phyloP scores from a whole-genome alignment of 2,329 filamentous ascomycete species.

The Stemphylium vesicarium region DNA sequence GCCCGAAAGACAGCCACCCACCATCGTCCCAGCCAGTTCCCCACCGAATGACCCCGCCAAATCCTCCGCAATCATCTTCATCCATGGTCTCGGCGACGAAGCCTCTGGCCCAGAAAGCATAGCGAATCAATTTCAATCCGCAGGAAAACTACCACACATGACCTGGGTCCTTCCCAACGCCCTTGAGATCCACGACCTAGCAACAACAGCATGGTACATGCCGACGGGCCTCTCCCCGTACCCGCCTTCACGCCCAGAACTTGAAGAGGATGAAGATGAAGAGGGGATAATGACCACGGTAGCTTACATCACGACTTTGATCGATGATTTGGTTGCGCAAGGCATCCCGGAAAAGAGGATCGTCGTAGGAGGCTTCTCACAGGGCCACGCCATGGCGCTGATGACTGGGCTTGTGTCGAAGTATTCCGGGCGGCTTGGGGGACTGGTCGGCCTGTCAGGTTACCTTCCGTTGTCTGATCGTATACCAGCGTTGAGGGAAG shows the following conservation, averaged over 20 bases:
- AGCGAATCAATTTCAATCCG: slow-evolving; percentile 56
- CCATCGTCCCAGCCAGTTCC: slow-evolving; percentile 46
- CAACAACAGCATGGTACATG: slow-evolving; percentile 56
- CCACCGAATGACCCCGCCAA: slow-evolving; percentile 45
- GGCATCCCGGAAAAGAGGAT: slow-evolving; percentile 54
- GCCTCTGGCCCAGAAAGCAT: slow-evolving; percentile 54
- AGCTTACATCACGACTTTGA: slow-evolving; percentile 50
- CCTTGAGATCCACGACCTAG: slow-evolving; percentile 54
- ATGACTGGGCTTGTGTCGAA: slow-evolving; percentile 52
- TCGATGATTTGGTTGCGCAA: slow-evolving; percentile 51
- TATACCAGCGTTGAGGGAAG: slow-evolving; percentile 49
- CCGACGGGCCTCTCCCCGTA: slow-evolving; percentile 51
- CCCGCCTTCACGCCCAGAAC: slow-evolving; percentile 50
- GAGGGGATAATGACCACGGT: slow-evolving; percentile 51
- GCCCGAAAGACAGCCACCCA: slow-evolving; percentile 34
- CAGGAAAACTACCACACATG: slow-evolving; percentile 56
- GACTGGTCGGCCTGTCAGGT: slow-evolving; percentile 55
- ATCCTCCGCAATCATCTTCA: slow-evolving; percentile 54
- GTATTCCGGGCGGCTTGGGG: slow-evolving; percentile 50
- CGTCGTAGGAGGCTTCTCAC: slow-evolving; percentile 57
- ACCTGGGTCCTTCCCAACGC: slow-evolving; percentile 61
- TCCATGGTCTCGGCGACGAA: slow-evolving; percentile 57
- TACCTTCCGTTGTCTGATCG: slow-evolving; percentile 54
- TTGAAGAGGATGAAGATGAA: slow-evolving; percentile 57
- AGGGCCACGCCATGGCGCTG: slow-evolving; percentile 56